These are phyloP conservation scores for Plasmodium vivax DNA, from an alignment of 169 alveolate genomes.

Conservation along the genomic window DNA sequence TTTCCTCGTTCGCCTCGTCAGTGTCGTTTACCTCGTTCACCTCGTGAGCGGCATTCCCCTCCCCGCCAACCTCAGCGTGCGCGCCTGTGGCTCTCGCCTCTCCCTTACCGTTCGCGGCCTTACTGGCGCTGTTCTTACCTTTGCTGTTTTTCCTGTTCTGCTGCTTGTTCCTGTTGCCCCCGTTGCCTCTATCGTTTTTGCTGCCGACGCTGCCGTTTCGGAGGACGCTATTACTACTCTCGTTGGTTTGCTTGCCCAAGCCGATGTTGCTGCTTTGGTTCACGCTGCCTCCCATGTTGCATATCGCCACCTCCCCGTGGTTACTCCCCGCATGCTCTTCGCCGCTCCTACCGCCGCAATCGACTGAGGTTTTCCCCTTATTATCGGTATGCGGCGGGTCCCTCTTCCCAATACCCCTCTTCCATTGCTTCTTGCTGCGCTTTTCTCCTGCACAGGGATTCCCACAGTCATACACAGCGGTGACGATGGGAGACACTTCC, in stretches of 20 bases:
- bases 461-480: background rate
- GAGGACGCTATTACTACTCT: background rate
- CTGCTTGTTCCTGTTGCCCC: slow-evolving; percentile 15
- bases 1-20: background rate
- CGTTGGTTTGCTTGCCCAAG: background rate
- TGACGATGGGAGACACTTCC: background rate
- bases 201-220: background rate
- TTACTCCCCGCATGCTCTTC: background rate
- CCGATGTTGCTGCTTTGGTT: background rate
- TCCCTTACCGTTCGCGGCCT: background rate
- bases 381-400: background rate
- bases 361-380: background rate
- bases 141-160: background rate
- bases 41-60: background rate
- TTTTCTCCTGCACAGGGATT: background rate
- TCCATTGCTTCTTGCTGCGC: background rate
- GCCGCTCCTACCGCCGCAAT: background rate
- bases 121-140: slow-evolving; percentile 1
- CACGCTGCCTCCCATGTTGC: background rate
- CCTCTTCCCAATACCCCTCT: background rate
- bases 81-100: background rate
- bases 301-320: background rate
- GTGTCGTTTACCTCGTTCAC: background rate
- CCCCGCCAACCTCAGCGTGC: background rate
- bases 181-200: background rate